Conservation (phyloP, 2,329 filamentous ascomycete species). For the Aspergillus costaricaensis region DNA sequence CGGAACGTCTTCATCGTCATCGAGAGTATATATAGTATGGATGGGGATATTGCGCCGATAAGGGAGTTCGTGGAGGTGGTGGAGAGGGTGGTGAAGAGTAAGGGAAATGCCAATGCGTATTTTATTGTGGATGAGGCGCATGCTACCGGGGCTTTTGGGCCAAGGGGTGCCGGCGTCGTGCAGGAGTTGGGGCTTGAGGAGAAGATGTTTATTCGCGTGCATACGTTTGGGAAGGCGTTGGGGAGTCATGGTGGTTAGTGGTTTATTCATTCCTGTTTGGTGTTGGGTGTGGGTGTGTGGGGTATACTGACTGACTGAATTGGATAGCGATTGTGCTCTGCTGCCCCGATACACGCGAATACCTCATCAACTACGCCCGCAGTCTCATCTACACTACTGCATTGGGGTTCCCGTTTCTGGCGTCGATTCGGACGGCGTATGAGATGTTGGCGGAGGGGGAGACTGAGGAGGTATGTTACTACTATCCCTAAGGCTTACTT, state of each 20-base stretch:
- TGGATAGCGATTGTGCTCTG: slow-evolving; percentile 62
- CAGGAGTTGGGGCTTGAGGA: slow-evolving; percentile 53
- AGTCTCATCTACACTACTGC: slow-evolving; percentile 74
- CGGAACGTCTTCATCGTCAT: slow-evolving; percentile 67
- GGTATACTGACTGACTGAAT: slow-evolving; percentile 1
- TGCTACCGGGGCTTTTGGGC: slow-evolving; percentile 54
- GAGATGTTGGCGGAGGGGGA: slow-evolving; percentile 55
- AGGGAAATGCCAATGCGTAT: slow-evolving; percentile 49
- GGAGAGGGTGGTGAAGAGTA: slow-evolving; percentile 54
- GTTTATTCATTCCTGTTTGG: background rate
- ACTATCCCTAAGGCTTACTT: background rate
- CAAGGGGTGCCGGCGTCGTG: slow-evolving; percentile 53
- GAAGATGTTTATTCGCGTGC: slow-evolving; percentile 52
- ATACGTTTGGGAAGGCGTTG: slow-evolving; percentile 58
- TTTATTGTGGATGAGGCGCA: slow-evolving; percentile 62
- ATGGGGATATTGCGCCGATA: slow-evolving; percentile 71
- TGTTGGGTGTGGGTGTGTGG: too few species aligned
- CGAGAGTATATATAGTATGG: slow-evolving; percentile 79
- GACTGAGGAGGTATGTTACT: slow-evolving; percentile 46
- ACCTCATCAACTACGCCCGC: slow-evolving; percentile 75
- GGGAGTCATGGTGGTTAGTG: slow-evolving; percentile 66
- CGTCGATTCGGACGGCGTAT: slow-evolving; percentile 61
- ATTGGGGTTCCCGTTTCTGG: slow-evolving; percentile 62
- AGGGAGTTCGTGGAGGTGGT: slow-evolving; percentile 60
- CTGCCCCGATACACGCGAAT: slow-evolving; percentile 59